A percentile compares a stretch with the other conserved stretches of the same genome.
Evolutionary conservation across 2,329 filamentous ascomycete genomes (phyloP).

Genomic region (Paecilomyces variotii): DNA sequence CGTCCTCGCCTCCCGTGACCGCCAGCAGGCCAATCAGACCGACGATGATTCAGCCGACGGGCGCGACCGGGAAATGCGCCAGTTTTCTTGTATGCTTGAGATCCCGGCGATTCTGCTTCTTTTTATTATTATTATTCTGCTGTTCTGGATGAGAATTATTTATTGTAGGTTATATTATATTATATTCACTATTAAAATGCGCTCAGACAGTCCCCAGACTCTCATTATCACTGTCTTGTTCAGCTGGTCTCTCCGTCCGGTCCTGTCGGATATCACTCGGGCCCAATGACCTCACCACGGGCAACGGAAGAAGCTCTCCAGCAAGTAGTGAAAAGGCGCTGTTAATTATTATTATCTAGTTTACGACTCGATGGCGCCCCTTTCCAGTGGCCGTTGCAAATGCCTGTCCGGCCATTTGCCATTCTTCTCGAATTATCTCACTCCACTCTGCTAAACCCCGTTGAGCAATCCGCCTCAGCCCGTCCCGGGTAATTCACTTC

Average conservation of each 20-base stretch:
- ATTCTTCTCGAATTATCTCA: not conserved
- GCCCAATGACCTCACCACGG: not conserved
- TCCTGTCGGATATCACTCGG: not conserved
- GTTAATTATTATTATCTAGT: too few relatives aligned
- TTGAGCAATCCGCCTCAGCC: not conserved
- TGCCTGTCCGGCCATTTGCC: not conserved
- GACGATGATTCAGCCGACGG: conserved; percentile 28
- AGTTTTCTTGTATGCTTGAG: not conserved
- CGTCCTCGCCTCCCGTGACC: conserved; percentile 26
- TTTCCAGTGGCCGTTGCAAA: not conserved
- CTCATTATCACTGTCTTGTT: too few relatives aligned
- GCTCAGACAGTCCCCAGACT: too few relatives aligned
- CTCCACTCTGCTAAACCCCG: not conserved
- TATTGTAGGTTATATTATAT: too few relatives aligned
- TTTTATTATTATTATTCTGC: not conserved
- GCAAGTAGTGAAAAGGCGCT: not conserved
- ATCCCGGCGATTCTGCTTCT: not conserved
- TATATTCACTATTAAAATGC: too few relatives aligned
- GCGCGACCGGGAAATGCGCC: conserved; percentile 20
- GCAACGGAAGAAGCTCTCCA: not conserved
- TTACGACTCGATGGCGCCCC: not conserved
- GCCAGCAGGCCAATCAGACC: conserved; percentile 23
- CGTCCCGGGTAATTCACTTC: not conserved
- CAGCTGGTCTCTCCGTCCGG: not conserved
- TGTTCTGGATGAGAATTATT: not conserved